A percentile compares a stretch with the other conserved stretches of the same genome.
Evolutionary conservation across 169 alveolate species (phyloP).

Genomic region (Babesia caballi): DNA sequence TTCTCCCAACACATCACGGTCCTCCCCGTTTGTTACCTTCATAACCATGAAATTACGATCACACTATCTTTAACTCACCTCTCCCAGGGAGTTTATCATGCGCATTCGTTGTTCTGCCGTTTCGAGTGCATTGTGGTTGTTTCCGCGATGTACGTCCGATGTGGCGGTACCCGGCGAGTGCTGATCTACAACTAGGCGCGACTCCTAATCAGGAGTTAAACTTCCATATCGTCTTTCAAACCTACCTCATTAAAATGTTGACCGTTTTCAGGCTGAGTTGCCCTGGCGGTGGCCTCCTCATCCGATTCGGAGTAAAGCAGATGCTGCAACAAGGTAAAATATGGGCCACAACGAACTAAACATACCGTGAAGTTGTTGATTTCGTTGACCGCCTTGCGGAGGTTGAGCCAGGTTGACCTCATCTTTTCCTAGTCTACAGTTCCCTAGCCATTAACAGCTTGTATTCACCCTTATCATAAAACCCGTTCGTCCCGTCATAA

Average conservation of each 20-base stretch:
- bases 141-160: not conserved
- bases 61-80: not conserved
- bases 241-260: no score
- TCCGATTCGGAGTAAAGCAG: conserved; percentile 9
- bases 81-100: conserved; percentile 14
- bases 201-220: no score
- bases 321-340: not conserved
- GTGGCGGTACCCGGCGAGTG: not conserved
- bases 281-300: no score
- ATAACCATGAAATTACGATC: not conserved
- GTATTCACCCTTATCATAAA: no score
- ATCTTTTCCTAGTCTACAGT: not conserved
- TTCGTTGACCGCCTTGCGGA: conserved; percentile 31
- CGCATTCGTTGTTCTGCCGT: conserved; percentile 25
- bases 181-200: not conserved
- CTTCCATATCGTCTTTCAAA: no score
- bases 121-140: not conserved
- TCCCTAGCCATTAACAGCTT: no score
- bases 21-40: conserved; percentile 1
- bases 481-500: no score
- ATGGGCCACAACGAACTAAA: no score
- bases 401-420: conserved; percentile 32
- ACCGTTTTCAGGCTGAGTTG: no score
- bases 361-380: conserved; percentile 19
- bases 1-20: conserved; percentile 24